Conservation (phyloP, 2,329 filamentous ascomycete species). For the Colletotrichum coccodes region DNA sequence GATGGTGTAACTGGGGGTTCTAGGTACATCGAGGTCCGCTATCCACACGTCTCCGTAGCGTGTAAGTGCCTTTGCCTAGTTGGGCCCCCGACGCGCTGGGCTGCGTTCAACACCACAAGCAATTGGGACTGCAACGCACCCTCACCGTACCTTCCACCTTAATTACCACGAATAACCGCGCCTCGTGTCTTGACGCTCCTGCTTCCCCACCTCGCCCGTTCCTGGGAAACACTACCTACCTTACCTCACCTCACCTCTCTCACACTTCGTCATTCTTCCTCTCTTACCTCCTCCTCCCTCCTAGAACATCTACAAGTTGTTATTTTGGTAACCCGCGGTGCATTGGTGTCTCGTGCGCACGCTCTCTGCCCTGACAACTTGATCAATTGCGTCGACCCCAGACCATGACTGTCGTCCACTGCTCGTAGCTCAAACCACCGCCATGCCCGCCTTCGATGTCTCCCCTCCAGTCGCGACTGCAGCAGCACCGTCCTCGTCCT, state of each 20-base stretch:
- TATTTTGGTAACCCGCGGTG: neutral
- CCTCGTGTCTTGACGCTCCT: conserved; percentile 29
- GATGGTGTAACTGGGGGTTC: neutral
- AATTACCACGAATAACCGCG: conserved; percentile 25
- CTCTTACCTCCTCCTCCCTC: neutral
- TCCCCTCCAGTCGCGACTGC: conserved; percentile 12
- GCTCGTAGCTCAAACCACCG: neutral
- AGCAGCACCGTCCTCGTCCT: neutral
- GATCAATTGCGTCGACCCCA: neutral
- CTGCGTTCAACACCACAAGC: conserved; percentile 28
- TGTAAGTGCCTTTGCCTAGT: conserved; percentile 2
- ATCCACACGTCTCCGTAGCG: conserved; percentile 8
- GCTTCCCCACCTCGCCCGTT: conserved; percentile 29
- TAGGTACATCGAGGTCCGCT: neutral
- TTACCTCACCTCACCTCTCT: neutral
- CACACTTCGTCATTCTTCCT: conserved; percentile 16
- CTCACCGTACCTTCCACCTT: conserved; percentile 16
- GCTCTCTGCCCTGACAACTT: neutral
- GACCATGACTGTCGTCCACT: conserved; percentile 15
- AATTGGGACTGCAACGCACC: conserved; percentile 12
- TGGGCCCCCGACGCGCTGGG: conserved; percentile 23
- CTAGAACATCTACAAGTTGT: neutral
- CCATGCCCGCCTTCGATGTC: conserved; percentile 20
- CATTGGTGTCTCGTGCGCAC: neutral
- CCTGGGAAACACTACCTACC: conserved; percentile 9